phyloP scores from a whole-genome alignment of 192 early-diverging fungal genomes.

The Coemansia sp. region DNA sequence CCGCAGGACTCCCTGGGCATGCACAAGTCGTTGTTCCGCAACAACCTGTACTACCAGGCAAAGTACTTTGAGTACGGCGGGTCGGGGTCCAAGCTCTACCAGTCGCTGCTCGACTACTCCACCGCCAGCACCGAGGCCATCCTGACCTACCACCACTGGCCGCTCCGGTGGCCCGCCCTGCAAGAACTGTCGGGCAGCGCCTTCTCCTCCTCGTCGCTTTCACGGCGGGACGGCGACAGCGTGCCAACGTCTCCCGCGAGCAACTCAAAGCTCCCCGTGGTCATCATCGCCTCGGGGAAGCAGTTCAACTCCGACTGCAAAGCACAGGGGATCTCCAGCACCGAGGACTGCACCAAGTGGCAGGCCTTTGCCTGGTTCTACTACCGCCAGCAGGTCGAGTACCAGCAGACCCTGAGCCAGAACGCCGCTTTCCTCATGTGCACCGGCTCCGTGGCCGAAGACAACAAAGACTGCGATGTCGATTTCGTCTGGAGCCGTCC shows the following conservation, averaged over 20 bases:
- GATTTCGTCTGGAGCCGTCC: conserved; percentile 55
- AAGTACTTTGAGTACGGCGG: conserved; percentile 58
- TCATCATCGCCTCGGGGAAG: conserved; percentile 43
- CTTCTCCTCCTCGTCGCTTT: conserved; percentile 10
- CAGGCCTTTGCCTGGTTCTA: conserved; percentile 57
- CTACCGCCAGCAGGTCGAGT: conserved; percentile 54
- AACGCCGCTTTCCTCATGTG: conserved; percentile 51
- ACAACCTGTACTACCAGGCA: conserved; percentile 57
- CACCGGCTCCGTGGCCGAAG: conserved; percentile 25
- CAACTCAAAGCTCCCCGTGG: conserved; percentile 31
- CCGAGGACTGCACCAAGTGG: conserved; percentile 52
- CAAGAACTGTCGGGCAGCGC: conserved; percentile 27
- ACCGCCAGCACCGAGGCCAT: conserved; percentile 37
- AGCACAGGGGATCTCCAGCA: conserved; percentile 29
- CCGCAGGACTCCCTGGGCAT: conserved; percentile 33
- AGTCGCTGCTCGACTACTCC: conserved; percentile 34
- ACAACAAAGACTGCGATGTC: conserved; percentile 26
- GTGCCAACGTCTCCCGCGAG: conserved; percentile 15
- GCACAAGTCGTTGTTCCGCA: conserved; percentile 51
- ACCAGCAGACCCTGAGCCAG: conserved; percentile 56
- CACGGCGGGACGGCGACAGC: conserved; percentile 5
- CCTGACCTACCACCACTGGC: conserved; percentile 54
- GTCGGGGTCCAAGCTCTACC: conserved; percentile 48
- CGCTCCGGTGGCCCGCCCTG: conserved; percentile 55
- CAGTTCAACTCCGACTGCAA: conserved; percentile 48